Conservation (phyloP, 2,329 filamentous ascomycete genomes). For the Aspergillus sclerotialis region DNA sequence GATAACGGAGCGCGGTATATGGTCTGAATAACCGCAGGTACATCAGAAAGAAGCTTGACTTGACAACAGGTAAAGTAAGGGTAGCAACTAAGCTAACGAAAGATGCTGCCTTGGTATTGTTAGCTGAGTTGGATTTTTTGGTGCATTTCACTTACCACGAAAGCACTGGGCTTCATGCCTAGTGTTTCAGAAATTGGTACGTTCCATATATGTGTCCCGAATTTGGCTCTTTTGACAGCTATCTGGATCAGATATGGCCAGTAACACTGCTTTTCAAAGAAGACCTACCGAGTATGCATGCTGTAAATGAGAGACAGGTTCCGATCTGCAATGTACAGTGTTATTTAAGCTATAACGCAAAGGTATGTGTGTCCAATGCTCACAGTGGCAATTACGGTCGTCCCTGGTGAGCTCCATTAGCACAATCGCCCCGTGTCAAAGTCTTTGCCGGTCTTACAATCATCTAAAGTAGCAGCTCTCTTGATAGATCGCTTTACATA, state of each 20-base stretch:
- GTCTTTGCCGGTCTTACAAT: not conserved
- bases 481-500: not conserved
- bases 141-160: not conserved
- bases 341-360: not conserved
- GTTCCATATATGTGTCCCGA: not conserved
- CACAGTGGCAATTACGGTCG: not conserved
- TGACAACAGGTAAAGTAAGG: not conserved
- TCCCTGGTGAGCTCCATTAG: not conserved
- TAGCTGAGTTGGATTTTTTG: not conserved
- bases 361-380: too few relatives aligned
- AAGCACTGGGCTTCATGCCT: not conserved
- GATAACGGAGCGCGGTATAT: not conserved
- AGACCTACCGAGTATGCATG: not conserved
- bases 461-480: not conserved
- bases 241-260: constrained; percentile 11
- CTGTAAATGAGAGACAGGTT: not conserved
- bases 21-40: not conserved
- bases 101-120: not conserved
- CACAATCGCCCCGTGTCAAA: not conserved
- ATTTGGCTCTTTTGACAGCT: constrained; percentile 4
- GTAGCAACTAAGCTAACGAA: not conserved
- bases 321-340: not conserved
- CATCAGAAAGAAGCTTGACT: not conserved
- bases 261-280: too few relatives aligned
- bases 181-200: not conserved